These are phyloP conservation scores for Podila epigama DNA, from an alignment of 192 early-diverging fungal species.

Conservation along the genomic window DNA sequence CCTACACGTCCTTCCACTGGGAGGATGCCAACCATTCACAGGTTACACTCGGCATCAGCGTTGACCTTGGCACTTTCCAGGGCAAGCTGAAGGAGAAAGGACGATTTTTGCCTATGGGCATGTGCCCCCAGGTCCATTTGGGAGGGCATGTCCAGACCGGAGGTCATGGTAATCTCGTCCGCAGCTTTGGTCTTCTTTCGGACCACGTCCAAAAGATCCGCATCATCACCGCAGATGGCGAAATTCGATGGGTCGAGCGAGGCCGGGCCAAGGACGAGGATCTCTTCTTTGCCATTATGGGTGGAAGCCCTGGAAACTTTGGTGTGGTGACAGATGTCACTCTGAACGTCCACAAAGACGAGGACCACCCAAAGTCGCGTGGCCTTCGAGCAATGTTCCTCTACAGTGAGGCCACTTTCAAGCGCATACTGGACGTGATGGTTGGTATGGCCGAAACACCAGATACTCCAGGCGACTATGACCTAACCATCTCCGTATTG, in stretches of 20 bases:
- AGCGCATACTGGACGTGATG: constrained; percentile 23
- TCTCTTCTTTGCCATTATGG: constrained; percentile 35
- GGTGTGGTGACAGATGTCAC: constrained; percentile 46
- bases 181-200: constrained; percentile 46
- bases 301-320: constrained; percentile 51
- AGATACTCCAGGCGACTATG: constrained; percentile 16
- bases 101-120: constrained; percentile 33
- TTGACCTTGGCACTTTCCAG: constrained; percentile 21
- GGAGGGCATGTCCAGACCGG: constrained; percentile 49
- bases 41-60: constrained; percentile 37
- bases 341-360: constrained; percentile 12
- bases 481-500: constrained; percentile 10
- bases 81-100: constrained; percentile 16
- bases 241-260: constrained; percentile 7
- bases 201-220: constrained; percentile 49
- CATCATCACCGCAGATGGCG: constrained; percentile 41
- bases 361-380: constrained; percentile 33
- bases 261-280: constrained; percentile 6
- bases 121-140: constrained; percentile 29
- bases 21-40: constrained; percentile 17
- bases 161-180: constrained; percentile 33
- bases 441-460: neutral
- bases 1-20: constrained; percentile 34
- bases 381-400: constrained; percentile 12
- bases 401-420: constrained; percentile 1